phyloP scores from a whole-genome alignment of 805 yeast species.

The Saccharomycopsis amapae region DNA sequence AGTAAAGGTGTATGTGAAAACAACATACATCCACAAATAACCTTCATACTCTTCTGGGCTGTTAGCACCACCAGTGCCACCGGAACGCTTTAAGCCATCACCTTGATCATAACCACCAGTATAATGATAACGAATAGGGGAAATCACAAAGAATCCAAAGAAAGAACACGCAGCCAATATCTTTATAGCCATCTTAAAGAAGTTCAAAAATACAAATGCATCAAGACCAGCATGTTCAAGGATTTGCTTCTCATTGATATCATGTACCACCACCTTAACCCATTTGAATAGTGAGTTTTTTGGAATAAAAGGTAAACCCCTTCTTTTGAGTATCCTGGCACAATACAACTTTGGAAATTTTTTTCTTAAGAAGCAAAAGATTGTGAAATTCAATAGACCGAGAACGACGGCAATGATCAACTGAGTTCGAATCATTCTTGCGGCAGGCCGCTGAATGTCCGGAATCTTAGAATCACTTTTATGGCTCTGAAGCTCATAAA shows the following conservation, averaged over 20 bases:
- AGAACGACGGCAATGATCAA: conserved; percentile 57
- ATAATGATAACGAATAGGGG: conserved; percentile 77
- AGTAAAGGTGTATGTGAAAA: conserved; percentile 84
- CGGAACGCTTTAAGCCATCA: conserved; percentile 29
- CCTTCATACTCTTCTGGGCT: conserved; percentile 26
- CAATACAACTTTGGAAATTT: conserved; percentile 79
- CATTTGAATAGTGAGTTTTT: conserved; percentile 62
- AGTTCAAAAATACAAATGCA: conserved; percentile 85
- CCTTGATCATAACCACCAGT: conserved; percentile 74
- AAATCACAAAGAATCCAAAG: conserved; percentile 66
- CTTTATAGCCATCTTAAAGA: conserved; percentile 82
- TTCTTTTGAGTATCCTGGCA: conserved; percentile 50
- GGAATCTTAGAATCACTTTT: conserved; percentile 17
- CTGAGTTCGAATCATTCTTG: conserved; percentile 71
- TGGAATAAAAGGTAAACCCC: conserved; percentile 54
- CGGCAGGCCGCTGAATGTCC: conserved; percentile 23
- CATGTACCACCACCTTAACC: conserved; percentile 55
- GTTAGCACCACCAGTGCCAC: conserved; percentile 25
- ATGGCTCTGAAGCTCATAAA: no score
- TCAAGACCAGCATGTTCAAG: conserved; percentile 89
- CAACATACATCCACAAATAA: conserved; percentile 79
- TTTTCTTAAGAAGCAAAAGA: conserved; percentile 65
- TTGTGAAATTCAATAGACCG: conserved; percentile 60
- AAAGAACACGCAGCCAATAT: conserved; percentile 56
- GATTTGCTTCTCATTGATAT: conserved; percentile 64